Conservation (phyloP, 331 rosid genomes). For the Phaseolus coccineus region DNA sequence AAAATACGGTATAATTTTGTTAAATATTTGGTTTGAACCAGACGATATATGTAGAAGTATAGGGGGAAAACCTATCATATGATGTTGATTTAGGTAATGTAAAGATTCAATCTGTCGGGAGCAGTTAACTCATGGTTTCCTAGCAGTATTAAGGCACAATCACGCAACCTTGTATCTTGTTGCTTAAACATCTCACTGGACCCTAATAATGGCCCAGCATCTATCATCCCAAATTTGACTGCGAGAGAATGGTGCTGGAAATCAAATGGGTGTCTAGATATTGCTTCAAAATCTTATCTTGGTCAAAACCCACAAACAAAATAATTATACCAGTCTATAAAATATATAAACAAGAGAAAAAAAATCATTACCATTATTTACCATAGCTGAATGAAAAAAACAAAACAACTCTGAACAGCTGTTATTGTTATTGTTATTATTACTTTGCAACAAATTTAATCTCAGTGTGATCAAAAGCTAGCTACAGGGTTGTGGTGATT, state of each 20-base stretch:
- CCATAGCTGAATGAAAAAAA: slow-evolving; percentile 31
- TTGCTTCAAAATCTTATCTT: slow-evolving; percentile 28
- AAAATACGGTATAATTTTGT: no score
- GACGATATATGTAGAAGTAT: not conserved
- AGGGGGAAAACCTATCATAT: slow-evolving; percentile 43
- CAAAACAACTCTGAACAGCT: slow-evolving; percentile 24
- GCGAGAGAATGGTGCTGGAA: slow-evolving; percentile 17
- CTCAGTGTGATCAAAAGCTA: slow-evolving; percentile 34
- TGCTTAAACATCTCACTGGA: slow-evolving; percentile 1
- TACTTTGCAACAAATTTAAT: slow-evolving; percentile 30
- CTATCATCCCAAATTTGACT: slow-evolving; percentile 37
- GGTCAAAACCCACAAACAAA: slow-evolving; percentile 38
- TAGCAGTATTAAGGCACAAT: slow-evolving; percentile 43
- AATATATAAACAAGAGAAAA: not conserved
- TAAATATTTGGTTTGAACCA: no score
- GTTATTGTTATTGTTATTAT: slow-evolving; percentile 11
- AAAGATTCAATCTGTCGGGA: slow-evolving; percentile 63
- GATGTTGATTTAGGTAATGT: slow-evolving; percentile 43
- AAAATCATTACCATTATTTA: slow-evolving; percentile 14
- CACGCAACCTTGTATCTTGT: slow-evolving; percentile 39
- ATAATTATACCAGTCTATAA: slow-evolving; percentile 18
- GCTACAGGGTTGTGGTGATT: slow-evolving; percentile 18
- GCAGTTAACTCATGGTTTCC: slow-evolving; percentile 35
- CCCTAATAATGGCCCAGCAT: slow-evolving; percentile 42
- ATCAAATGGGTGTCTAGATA: slow-evolving; percentile 34